phyloP scores from a whole-genome alignment of 2,329 filamentous ascomycete genomes.

The Madurella fahalii region DNA sequence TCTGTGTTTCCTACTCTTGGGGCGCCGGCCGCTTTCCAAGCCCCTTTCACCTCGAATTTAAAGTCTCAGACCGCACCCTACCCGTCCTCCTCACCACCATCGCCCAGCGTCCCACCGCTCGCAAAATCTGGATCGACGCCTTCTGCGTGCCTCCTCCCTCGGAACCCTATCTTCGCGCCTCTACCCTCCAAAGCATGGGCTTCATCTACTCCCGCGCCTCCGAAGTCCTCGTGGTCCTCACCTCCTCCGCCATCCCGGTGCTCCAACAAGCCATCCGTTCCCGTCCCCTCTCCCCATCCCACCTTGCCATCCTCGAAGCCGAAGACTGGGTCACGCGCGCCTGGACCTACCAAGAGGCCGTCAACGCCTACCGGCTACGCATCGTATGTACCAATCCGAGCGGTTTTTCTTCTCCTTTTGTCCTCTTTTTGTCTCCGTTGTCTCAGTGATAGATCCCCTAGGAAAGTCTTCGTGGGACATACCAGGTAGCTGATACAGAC shows the following conservation, averaged over 20 bases:
- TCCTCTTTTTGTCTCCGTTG: no score
- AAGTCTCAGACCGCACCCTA: slow-evolving; percentile 2
- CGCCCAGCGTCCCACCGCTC: not conserved
- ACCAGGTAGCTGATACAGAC: no score
- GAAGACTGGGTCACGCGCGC: slow-evolving; percentile 9
- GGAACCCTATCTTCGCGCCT: not conserved
- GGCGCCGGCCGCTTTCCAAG: not conserved
- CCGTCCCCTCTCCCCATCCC: not conserved
- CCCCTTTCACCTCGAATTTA: not conserved
- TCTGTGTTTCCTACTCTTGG: slow-evolving; percentile 10
- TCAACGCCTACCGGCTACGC: not conserved
- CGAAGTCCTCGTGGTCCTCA: slow-evolving; percentile 5
- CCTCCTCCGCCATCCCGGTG: not conserved
- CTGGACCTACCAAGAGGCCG: slow-evolving; percentile 8
- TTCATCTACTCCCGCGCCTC: slow-evolving; percentile 4
- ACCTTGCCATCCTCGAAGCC: not conserved
- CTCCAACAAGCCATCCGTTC: not conserved
- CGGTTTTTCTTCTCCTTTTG: no score
- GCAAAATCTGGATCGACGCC: slow-evolving; percentile 7
- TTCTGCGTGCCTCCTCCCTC: slow-evolving; percentile 5
- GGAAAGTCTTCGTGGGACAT: no score
- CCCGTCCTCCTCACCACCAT: not conserved
- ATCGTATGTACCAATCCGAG: no score
- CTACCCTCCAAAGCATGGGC: slow-evolving; percentile 8
- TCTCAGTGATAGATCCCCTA: no score